phyloP scores from a whole-genome alignment of 2,329 filamentous ascomycete genomes.

The Pseudocercospora eumusae region DNA sequence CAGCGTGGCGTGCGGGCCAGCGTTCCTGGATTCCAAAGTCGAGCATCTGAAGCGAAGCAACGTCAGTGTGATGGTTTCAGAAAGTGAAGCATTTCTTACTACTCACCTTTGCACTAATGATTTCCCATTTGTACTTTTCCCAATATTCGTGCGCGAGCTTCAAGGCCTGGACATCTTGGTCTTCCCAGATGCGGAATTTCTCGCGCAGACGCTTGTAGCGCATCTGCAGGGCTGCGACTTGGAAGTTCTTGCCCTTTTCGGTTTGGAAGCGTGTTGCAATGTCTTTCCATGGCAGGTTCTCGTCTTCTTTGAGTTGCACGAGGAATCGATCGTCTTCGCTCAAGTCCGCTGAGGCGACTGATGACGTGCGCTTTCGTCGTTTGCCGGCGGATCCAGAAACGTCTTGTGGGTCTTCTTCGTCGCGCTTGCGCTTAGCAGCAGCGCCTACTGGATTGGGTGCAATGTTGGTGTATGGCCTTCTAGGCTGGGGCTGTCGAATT shows the following conservation, averaged over 20 bases:
- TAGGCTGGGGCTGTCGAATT: constrained; percentile 42
- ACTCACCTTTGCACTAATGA: constrained; percentile 54
- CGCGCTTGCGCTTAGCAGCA: constrained; percentile 43
- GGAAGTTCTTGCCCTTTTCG: constrained; percentile 52
- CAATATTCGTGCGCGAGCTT: constrained; percentile 55
- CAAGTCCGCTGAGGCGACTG: constrained; percentile 45
- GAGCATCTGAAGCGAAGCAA: constrained; percentile 47
- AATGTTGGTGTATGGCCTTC: constrained; percentile 47
- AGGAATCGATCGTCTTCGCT: constrained; percentile 55
- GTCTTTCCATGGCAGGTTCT: constrained; percentile 57
- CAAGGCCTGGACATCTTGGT: constrained; percentile 53
- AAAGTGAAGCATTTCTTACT: background rate
- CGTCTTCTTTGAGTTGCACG: constrained; percentile 54
- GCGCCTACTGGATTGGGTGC: constrained; percentile 46
- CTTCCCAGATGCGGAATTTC: constrained; percentile 54
- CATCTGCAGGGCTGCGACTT: constrained; percentile 58
- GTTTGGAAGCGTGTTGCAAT: constrained; percentile 54
- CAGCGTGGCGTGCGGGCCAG: constrained; percentile 54
- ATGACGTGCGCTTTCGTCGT: constrained; percentile 46
- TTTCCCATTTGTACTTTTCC: constrained; percentile 57
- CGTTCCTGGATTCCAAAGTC: constrained; percentile 54
- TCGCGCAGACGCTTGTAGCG: constrained; percentile 55
- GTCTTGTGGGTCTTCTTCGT: constrained; percentile 40
- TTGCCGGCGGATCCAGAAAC: constrained; percentile 37
- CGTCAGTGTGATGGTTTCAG: no score